Base-by-base conservation (phyloP, 1,284 basidiomycete genomes). In the Malassezia caprae region DNA sequence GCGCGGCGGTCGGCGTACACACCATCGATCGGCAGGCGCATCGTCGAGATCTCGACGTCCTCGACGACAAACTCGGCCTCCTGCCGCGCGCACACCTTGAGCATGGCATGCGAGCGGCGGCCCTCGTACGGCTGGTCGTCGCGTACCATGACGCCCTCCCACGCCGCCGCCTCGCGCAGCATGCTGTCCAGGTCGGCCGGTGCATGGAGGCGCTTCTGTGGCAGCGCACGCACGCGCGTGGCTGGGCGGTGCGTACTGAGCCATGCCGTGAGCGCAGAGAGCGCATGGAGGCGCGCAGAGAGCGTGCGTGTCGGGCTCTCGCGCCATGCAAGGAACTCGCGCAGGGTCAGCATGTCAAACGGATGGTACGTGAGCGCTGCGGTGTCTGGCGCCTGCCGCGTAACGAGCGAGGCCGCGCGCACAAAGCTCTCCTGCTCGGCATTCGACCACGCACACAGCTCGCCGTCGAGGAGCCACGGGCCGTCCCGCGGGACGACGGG, bases 61-160 rank as follows among this genome's bases (percentile, higher is more conserved):
- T 47, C 27, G 2, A 68, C 64, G 0, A 51, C 51, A 32, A 65
- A 68, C 51, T 68, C 67, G 27, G 58, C 67, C 21, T 68, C 67
- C 30, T 60, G 59, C 60, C 61, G 61, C 39, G 60, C 45, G 24
- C 64, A 64, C 32, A 67, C 48, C 30, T 68, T 68, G 46, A 60
- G 61, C 32, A 68, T 59, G 13, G 56, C 52, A 7, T 50, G 50
- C 3, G 60, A 59, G 11, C 64, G 63, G 28, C 63, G 62, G 26
- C 64, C 67, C 39, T 67, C 61, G 54, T 67, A 67, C 17, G 50
- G 32, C 42, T 28, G 30, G 40, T 67, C 63, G 12, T 56, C 54
- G 1, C 67, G 58, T 30, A 68, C 28, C 10, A 68, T 51, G 17
- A 68, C 40, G 2, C 67, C 67, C 50, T 68, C 67, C 67, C 67